Conservation (phyloP, 495 filamentous ascomycete genomes). For the Penicillium psychrofluorescens region DNA sequence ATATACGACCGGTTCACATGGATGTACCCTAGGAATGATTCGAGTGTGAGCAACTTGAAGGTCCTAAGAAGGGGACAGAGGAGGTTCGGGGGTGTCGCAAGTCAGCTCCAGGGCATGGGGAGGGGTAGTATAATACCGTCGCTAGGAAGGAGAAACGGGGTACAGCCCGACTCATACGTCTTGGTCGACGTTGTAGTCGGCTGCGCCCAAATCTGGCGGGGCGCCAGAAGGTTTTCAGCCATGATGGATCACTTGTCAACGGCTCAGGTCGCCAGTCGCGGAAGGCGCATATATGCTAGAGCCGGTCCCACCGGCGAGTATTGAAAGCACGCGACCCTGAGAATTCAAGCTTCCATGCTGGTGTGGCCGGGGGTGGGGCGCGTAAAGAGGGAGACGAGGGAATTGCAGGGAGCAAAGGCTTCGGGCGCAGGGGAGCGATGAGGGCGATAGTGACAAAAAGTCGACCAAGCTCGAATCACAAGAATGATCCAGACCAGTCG, state of each 20-base stretch:
- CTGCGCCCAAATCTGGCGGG: conserved; percentile 48
- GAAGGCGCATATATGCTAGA: no score
- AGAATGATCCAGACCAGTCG: no score
- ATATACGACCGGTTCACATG: conserved; percentile 48
- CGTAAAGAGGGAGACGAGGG: conserved; percentile 1
- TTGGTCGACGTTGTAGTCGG: conserved; percentile 35
- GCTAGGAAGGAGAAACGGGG: conserved; percentile 55
- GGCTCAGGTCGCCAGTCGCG: conserved; percentile 16
- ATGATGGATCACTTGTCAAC: conserved; percentile 21
- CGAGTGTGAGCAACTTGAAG: no score
- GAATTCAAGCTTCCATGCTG: conserved; percentile 13
- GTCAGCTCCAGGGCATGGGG: no score
- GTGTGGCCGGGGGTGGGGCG: neutral
- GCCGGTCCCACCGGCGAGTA: no score
- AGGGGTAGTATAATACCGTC: conserved; percentile 20
- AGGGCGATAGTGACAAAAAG: no score
- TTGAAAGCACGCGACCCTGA: no score
- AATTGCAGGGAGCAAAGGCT: no score
- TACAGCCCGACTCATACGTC: conserved; percentile 43
- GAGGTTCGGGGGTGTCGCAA: no score
- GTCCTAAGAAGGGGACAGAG: no score
- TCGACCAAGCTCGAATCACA: no score
- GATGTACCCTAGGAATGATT: conserved; percentile 38
- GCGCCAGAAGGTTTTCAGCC: conserved; percentile 30
- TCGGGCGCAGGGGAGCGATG: no score